Evolutionary conservation across 2,329 filamentous ascomycete species (phyloP), one percentile per base, ranked within the genome.

Genomic region (Aspergillus flavus): DNA sequence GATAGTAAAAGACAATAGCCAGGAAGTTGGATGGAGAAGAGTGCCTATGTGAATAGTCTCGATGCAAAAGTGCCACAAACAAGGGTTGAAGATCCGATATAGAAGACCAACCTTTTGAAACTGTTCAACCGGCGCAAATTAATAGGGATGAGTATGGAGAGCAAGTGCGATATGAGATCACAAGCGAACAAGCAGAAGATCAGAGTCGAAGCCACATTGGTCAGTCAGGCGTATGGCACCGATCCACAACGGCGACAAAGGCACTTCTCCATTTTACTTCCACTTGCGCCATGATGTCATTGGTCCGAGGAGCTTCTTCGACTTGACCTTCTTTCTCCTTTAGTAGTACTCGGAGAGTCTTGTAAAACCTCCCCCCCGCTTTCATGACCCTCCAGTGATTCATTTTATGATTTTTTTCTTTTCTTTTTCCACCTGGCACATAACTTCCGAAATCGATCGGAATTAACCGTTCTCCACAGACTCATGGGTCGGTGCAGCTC

Each of bases 401-500:
- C 43, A 21, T 12, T 23, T 34, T 10, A 41, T 45, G 41, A 6
- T 10, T 34, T 12, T 21, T 6, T 52, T 10, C 26, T 12, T 21
- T 28, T 28, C 26, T 28, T 28, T 28, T 28, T 28, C 26, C 28
- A 32, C 30, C 43, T 28, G 32, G 14, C 19, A 52, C 32, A 50
- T 56, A 36, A 36, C 6, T 41, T 54, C 61, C 64, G 53, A 65
- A 55, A 48, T 53, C 61, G 57, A 62, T 60, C 61, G 65, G 66
- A 61, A 68, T 62, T 59, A 57, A 65, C 54, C 57, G 57, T 57
- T 45, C 62, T 57, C 64, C 57, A 62, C 59, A 59, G 53, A 53
- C 63, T 65, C 41, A 58, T 65, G 54, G 65, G 57, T 48, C 62
- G 45, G 61, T 36, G 60, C 56, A 57, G 59, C 61, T 57, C 64